Evolutionary conservation across 2,329 filamentous ascomycete genomes (phyloP).

Genomic region (Tolypocladium album): DNA sequence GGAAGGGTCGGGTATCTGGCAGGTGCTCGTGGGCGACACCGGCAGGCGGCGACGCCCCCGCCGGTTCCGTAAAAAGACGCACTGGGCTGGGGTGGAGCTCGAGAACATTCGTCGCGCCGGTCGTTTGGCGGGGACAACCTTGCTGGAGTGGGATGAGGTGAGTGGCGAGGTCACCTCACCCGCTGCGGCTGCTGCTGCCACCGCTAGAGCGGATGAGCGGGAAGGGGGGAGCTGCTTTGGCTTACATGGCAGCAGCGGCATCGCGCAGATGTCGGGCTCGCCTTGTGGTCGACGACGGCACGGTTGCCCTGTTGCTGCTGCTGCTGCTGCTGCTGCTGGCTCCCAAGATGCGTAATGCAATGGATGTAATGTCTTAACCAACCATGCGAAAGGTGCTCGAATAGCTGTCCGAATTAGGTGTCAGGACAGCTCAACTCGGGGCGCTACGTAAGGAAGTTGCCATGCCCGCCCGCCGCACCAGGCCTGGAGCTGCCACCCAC

Average conservation of each 20-base stretch:
- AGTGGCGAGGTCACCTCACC: neutral
- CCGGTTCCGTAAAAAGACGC: slow-evolving; percentile 20
- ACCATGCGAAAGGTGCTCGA: too few relatives aligned
- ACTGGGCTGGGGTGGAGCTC: slow-evolving; percentile 2
- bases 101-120: neutral
- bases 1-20: neutral
- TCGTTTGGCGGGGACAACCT: neutral
- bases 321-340: too few relatives aligned
- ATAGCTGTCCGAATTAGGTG: too few relatives aligned
- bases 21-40: slow-evolving; percentile 1
- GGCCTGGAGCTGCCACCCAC: neutral
- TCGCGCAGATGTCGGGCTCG: too few relatives aligned
- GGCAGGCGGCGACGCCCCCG: slow-evolving; percentile 1
- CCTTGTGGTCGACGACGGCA: neutral
- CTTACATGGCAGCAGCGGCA: too few relatives aligned
- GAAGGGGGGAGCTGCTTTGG: too few relatives aligned
- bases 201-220: too few relatives aligned
- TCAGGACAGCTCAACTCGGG: neutral
- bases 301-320: neutral
- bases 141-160: neutral
- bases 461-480: neutral
- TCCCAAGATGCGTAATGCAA: too few relatives aligned
- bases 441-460: neutral
- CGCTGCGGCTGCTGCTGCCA: neutral
- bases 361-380: neutral